These are phyloP conservation scores for Lactifluus echinatus DNA, from an alignment of 768 basidiomycete genomes.

Conservation along the genomic window DNA sequence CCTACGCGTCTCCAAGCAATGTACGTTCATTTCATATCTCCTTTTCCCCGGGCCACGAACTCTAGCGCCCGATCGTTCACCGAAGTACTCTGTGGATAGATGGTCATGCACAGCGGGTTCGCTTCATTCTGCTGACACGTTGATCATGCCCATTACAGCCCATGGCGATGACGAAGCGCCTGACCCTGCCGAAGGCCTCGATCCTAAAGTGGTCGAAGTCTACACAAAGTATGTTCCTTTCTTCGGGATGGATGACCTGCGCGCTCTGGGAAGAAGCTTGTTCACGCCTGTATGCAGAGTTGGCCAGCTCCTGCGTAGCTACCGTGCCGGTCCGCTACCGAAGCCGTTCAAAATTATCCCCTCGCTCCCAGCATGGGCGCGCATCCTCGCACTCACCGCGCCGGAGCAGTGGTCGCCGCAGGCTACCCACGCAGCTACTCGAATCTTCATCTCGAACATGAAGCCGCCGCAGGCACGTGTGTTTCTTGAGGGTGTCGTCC, in stretches of 20 bases:
- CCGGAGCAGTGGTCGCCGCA: conserved; percentile 96
- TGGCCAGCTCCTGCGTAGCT: conserved; percentile 74
- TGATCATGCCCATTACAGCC: conserved; percentile 29
- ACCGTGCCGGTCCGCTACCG: conserved; percentile 90
- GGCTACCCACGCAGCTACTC: conserved; percentile 88
- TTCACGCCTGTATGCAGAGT: conserved; percentile 42
- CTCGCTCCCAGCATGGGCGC: conserved; percentile 91
- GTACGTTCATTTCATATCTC: conserved; percentile 22
- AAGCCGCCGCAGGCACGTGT: conserved; percentile 91
- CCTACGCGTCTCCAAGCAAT: conserved; percentile 54
- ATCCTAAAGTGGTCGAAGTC: conserved; percentile 86
- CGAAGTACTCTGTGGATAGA: not conserved
- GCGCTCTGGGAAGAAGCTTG: not conserved
- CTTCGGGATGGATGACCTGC: not conserved
- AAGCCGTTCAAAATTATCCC: conserved; percentile 99
- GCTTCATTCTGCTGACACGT: conserved; percentile 11
- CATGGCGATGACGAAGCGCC: conserved; percentile 40
- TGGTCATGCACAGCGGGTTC: not conserved
- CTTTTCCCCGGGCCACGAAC: not conserved
- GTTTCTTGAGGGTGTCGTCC: conserved; percentile 83
- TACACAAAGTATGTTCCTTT: conserved; percentile 71
- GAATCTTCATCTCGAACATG: conserved; percentile 94
- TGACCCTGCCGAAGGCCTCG: conserved; percentile 81
- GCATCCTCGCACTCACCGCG: conserved; percentile 83
- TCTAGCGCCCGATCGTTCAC: not conserved